Evolutionary conservation across 176 grass and related monocot species (phyloP), one percentile per base, ranked within the genome.

Genomic region (Cocos nucifera): DNA sequence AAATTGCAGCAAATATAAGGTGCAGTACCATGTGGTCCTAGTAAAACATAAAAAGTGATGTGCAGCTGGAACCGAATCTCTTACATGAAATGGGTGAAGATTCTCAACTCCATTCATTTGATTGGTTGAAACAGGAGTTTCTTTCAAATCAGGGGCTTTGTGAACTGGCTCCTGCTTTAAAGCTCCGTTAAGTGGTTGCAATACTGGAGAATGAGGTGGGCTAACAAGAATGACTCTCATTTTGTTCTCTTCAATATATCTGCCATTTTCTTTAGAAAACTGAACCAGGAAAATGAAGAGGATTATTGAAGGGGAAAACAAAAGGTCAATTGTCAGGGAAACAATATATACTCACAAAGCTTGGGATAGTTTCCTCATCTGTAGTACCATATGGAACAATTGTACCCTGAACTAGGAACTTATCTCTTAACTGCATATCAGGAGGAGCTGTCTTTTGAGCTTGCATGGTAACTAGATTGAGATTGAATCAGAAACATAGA

Each of bases 381-480:
- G 79, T 73, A 78, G 84, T 89, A 75, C 88, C 88, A 76, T 75
- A 80, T 60, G 84, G 88, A 61, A 98, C 88, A 79, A 71, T 70
- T 55, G 93, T 98, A 22, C 71, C 75, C 74, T 98, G 93, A 52
- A 98, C 82, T 70, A 98, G 78, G 77, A 98, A 98, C 67, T 98
- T 98, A 73, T 98, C 93, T 76, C 92, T 98, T 63, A 92, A 86
- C 83, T 98, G 93, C 87, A 98, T 89, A 58, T 92, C 93, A 70
- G 79, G 85, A 51, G 93, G 93, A 76, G 76, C 84, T 44, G 77
- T 63, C 50, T 80, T 83, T 57, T 78, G 84, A 4, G 81, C 88
- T 98, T 98, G 93, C 93, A 98, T 98, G 50, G 64, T 92, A 72
- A 98, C 93, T 98, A 50, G 55, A 81, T 85, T 69, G 69, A 55